These are phyloP conservation scores for Willaertia magna DNA, from an alignment of 208 protist genomes.

Conservation along the genomic window DNA sequence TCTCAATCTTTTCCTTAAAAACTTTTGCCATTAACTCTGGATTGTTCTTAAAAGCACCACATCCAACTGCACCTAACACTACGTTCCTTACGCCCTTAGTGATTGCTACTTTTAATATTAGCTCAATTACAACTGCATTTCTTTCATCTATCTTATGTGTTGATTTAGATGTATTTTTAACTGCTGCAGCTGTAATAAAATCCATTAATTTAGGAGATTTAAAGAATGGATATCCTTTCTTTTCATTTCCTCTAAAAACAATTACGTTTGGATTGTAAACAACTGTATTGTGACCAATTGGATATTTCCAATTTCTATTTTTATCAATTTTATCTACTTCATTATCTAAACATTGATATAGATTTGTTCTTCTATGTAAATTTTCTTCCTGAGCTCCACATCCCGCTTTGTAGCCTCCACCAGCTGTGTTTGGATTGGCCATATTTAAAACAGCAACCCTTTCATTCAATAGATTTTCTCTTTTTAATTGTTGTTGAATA, in stretches of 20 bases:
- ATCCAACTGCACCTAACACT: conserved; percentile 7
- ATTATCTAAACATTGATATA: not conserved
- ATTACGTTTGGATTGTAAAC: conserved; percentile 5
- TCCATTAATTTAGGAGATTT: not conserved
- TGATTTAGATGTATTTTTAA: not conserved
- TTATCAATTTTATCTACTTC: not conserved
- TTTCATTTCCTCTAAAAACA: conserved; percentile 16
- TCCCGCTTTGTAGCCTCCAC: not conserved
- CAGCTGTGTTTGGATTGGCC: not conserved
- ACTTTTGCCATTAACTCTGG: not conserved
- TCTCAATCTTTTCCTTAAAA: not conserved
- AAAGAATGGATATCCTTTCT: conserved; percentile 15
- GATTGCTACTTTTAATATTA: not conserved
- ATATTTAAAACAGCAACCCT: conserved; percentile 12
- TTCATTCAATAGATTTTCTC: not conserved
- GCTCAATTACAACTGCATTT: not conserved
- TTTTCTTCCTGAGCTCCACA: conserved; percentile 21
- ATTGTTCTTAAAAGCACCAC: conserved; percentile 9
- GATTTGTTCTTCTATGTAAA: conserved; percentile 12
- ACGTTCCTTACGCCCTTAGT: not conserved
- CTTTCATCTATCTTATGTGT: not conserved
- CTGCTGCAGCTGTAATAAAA: conserved; percentile 1
- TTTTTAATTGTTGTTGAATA: not conserved
- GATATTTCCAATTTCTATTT: not conserved
- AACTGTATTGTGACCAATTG: not conserved